Conservation (phyloP, 169 alveolate genomes). For the Cyclospora cayetanensis region DNA sequence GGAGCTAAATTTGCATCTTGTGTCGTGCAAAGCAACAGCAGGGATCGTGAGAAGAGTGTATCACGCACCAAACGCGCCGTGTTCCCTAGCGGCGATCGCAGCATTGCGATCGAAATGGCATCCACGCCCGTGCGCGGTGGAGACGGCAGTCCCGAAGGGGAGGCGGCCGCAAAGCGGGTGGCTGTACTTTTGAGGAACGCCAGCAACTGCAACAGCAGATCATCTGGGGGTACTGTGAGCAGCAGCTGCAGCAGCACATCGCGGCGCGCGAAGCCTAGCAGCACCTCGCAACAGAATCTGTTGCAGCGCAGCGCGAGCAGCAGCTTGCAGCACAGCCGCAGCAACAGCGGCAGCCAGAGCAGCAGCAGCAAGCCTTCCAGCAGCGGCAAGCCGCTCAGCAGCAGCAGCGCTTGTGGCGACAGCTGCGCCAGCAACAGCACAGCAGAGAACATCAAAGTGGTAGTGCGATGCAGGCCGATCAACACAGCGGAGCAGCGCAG, state of each 20-base stretch:
- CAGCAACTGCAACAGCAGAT: constrained; percentile 6
- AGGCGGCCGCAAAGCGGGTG: neutral
- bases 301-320: neutral
- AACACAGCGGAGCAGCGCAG: constrained; percentile 42
- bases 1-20: too few species aligned
- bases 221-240: neutral
- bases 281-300: neutral
- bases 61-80: too few species aligned
- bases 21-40: too few species aligned
- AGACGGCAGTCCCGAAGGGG: neutral
- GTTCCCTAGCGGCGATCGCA: neutral
- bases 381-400: too few species aligned
- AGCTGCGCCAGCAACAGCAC: constrained; percentile 19
- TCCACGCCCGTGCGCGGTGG: neutral
- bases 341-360: constrained; percentile 7
- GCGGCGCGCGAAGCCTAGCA: neutral
- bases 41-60: too few species aligned
- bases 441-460: constrained; percentile 50
- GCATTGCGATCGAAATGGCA: neutral
- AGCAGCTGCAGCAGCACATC: neutral
- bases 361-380: too few species aligned
- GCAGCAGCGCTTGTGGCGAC: neutral
- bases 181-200: neutral
- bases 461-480: constrained; percentile 61
- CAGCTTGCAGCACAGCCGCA: constrained; percentile 23